Percentiles rank a stretch among this genome's conserved stretches.
Conservation (phyloP, 768 basidiomycete genomes). For the Leccinum subgranulosum region DNA sequence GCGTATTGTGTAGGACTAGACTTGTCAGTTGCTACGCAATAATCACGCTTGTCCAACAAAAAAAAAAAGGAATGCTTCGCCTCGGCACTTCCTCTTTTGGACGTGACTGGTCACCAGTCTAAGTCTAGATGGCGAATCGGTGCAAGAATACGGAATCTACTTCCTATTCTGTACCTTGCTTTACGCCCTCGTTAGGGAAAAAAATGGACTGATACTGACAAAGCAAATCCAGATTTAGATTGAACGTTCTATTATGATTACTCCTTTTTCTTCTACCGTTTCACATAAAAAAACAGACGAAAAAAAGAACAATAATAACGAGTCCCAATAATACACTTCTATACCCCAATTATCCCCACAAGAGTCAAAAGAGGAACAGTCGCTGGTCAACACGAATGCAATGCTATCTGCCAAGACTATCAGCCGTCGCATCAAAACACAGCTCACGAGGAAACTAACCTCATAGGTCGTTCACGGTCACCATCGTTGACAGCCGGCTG, state of each 20-base stretch:
- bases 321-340: background rate
- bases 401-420: background rate
- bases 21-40: too few species aligned
- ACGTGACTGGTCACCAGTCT: too few species aligned
- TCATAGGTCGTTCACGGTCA: constrained; percentile 42
- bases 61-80: too few species aligned
- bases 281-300: background rate
- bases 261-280: background rate
- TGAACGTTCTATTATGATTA: background rate
- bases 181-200: background rate
- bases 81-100: too few species aligned
- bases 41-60: too few species aligned
- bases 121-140: too few species aligned
- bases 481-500: constrained; percentile 50
- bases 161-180: background rate
- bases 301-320: background rate
- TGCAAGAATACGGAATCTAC: background rate
- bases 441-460: background rate
- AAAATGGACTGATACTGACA: background rate
- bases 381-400: constrained; percentile 14
- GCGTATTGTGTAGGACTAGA: too few species aligned
- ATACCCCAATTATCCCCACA: background rate
- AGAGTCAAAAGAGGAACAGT: background rate
- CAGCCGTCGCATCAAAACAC: background rate
- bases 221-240: background rate